Conservation (phyloP, 441 rosid species). For the Arabidopsis lyrata region DNA sequence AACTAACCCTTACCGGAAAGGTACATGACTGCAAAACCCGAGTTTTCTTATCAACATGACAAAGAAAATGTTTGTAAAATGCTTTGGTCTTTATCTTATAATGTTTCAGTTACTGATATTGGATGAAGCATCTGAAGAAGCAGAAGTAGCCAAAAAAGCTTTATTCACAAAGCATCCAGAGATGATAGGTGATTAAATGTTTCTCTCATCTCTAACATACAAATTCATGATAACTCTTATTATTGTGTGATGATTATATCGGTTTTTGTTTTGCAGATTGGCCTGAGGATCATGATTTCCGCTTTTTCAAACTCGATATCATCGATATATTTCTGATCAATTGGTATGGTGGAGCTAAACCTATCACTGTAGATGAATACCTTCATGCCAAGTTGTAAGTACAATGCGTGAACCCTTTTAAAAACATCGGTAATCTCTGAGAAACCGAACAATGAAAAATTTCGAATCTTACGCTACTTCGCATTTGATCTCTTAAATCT, state of each 20-base stretch:
- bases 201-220: constrained; percentile 3
- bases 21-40: constrained; percentile 38
- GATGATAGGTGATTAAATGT: constrained; percentile 66
- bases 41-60: not conserved
- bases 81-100: not conserved
- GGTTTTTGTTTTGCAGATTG: constrained; percentile 58
- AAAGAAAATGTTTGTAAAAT: not conserved
- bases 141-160: constrained; percentile 57
- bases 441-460: constrained; percentile 2
- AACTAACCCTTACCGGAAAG: constrained; percentile 90
- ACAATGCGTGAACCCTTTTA: constrained; percentile 4
- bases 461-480: not conserved
- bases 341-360: constrained; percentile 94
- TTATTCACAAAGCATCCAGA: constrained; percentile 86
- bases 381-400: constrained; percentile 65
- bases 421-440: constrained; percentile 38
- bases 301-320: constrained; percentile 73
- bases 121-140: constrained; percentile 60
- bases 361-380: constrained; percentile 76
- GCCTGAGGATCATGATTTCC: constrained; percentile 79
- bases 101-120: constrained; percentile 59
- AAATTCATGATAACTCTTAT: constrained; percentile 1
- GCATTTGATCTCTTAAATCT: not conserved
- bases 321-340: constrained; percentile 78
- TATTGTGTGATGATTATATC: not conserved